Base-by-base conservation (phyloP, 495 filamentous ascomycete genomes). In the Neurospora sublineolata region DNA sequence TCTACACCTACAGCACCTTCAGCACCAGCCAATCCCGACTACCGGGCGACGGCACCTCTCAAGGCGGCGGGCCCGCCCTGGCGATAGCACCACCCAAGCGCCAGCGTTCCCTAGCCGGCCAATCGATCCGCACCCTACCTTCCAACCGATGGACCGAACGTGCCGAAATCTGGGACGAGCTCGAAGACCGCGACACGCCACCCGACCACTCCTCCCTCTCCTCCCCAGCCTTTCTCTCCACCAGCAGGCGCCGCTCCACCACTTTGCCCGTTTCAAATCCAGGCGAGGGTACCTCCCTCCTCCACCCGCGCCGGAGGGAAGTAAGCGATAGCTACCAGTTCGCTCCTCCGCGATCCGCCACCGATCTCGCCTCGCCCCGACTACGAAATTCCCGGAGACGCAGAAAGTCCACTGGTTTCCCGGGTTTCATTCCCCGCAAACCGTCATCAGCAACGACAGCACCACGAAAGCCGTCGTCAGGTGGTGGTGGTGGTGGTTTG, bases 101-200 rank as follows among this genome's bases (percentile, higher is more conserved):
- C 64, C 75, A 77, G 69, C 67, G 73, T 27, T 73, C 74, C 5
- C 71, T 76, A 36, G 72, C 77, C 27, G 27, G 27, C 23, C 73
- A 79, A 3, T 75, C 80, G 37, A 72, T 79, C 73, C 76, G 80
- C 68, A 82, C 82, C 27, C 23, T 60, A 42, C 72, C 78, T 70
- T 75, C 79, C 58, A 72, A 80, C 11, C 78, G 84, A 2, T 84
- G 85, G 79, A 82, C 86, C 71, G 86, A 90, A 73, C 85, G 83
- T 11, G 86, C 88, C 70, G 89, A 91, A 71, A 91, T 89, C 72
- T 89, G 89, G 88, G 87, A 85, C 67, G 88, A 89, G 74, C 81
- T 90, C n/a, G 83, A 89, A 80, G 88, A 91, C 77, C 84, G 85
- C 75, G 80, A 82, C 71, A 79, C 79, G 14, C 73, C 82, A 76